Conservation (phyloP, 129 eudicot genomes). For the Gnaphalium uliginosum region DNA sequence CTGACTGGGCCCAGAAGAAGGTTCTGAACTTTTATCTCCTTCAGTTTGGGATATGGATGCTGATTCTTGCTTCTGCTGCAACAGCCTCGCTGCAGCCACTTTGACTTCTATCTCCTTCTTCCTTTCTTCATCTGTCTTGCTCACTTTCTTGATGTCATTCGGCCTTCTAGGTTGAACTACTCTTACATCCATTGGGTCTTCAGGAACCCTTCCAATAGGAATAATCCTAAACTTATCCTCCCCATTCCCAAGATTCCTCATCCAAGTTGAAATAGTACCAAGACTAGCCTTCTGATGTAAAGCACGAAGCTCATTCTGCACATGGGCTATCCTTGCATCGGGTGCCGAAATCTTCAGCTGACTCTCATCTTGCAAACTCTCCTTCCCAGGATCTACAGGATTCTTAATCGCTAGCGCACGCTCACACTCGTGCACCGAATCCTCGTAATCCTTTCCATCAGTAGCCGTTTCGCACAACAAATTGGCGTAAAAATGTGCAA, state of each 20-base stretch:
- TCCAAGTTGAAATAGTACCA: constrained; percentile 72
- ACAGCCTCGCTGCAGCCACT: constrained; percentile 86
- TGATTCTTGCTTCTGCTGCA: constrained; percentile 68
- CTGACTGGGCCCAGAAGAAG: constrained; percentile 48
- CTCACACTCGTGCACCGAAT: constrained; percentile 36
- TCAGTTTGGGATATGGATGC: constrained; percentile 37
- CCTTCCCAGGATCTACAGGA: constrained; percentile 79
- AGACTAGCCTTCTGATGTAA: constrained; percentile 73
- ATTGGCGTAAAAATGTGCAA: constrained; percentile 81
- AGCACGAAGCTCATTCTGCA: constrained; percentile 61
- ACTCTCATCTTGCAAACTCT: constrained; percentile 67
- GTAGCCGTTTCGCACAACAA: constrained; percentile 74
- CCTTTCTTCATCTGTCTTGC: constrained; percentile 78
- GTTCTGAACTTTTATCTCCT: constrained; percentile 50
- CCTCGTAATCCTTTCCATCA: constrained; percentile 62
- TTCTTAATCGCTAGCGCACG: constrained; percentile 73
- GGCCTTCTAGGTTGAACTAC: constrained; percentile 66
- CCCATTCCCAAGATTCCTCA: constrained; percentile 76
- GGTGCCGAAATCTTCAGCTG: constrained; percentile 49
- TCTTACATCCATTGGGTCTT: constrained; percentile 88
- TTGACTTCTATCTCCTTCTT: constrained; percentile 89
- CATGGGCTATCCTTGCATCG: constrained; percentile 52
- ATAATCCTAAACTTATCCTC: constrained; percentile 81
- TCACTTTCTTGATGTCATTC: constrained; percentile 91
- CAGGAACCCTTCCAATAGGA: constrained; percentile 70